phyloP scores from a whole-genome alignment of 768 basidiomycete species.

The Mrakia blollopis region DNA sequence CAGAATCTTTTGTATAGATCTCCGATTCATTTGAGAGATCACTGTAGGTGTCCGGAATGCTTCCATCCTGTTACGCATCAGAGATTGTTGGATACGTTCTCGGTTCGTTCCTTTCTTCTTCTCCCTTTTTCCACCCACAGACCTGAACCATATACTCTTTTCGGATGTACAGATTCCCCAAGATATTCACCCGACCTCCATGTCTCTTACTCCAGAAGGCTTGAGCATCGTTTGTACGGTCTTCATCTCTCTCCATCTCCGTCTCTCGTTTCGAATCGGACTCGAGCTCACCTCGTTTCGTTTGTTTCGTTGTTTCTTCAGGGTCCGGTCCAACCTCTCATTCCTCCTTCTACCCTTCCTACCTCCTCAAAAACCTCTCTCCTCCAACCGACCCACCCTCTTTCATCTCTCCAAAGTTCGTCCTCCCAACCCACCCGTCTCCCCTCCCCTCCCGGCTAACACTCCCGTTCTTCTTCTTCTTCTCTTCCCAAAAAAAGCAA shows the following conservation, averaged over 20 bases:
- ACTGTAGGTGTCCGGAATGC: conserved; percentile 81
- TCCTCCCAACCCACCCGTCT: not conserved
- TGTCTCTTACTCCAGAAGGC: not conserved
- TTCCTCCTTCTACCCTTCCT: not conserved
- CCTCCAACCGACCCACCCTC: not conserved
- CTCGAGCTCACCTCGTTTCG: not conserved
- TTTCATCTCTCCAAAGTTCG: not conserved
- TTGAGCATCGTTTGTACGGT: not conserved
- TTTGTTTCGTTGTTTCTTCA: not conserved
- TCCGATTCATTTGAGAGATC: conserved; percentile 81
- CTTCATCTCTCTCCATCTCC: too few species aligned
- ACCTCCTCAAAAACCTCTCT: not conserved
- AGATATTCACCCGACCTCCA: not conserved
- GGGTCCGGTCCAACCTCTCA: not conserved
- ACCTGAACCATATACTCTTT: not conserved
- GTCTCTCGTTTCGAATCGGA: not conserved
- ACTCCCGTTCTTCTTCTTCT: not conserved
- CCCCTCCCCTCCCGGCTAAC: not conserved
- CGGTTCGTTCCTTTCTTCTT: conserved; percentile 49
- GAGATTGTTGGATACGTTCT: conserved; percentile 74
- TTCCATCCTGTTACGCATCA: conserved; percentile 87
- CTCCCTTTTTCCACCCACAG: not conserved
- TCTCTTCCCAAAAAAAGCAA: not conserved
- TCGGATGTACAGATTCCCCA: not conserved
- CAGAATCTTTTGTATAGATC: not conserved